Percentiles rank a stretch among this genome's conserved stretches.
phyloP scores from a whole-genome alignment of 331 rosid genomes.

The Pyrus hybrid region DNA sequence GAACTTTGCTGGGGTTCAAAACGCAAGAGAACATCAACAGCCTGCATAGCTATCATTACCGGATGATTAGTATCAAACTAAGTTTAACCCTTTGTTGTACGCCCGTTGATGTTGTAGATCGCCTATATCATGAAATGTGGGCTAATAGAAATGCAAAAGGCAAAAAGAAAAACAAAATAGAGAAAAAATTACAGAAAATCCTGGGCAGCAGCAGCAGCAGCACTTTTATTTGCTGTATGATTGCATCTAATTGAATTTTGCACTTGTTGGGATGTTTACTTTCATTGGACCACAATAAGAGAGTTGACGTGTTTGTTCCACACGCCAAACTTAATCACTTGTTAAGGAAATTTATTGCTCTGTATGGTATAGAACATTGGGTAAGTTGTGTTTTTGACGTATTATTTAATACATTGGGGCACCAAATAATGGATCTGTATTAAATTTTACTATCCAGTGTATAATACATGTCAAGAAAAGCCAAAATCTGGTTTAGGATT shows the following conservation, averaged over 20 bases:
- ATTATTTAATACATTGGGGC: too few relatives aligned
- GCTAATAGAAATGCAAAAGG: neutral
- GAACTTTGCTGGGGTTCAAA: conserved; percentile 67
- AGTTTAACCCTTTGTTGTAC: neutral
- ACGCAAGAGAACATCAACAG: conserved; percentile 62
- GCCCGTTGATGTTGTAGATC: neutral
- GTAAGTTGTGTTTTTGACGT: too few relatives aligned
- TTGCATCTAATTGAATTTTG: neutral
- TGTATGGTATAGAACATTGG: too few relatives aligned
- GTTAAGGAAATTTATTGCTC: too few relatives aligned
- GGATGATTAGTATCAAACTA: conserved; percentile 19
- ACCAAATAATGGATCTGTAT: too few relatives aligned
- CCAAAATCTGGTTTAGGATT: too few relatives aligned
- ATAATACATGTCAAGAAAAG: too few relatives aligned
- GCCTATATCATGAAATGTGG: neutral
- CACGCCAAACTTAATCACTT: too few relatives aligned
- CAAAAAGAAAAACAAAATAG: neutral
- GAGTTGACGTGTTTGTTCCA: neutral
- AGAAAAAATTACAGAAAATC: neutral
- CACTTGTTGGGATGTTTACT: neutral
- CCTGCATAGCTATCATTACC: conserved; percentile 24
- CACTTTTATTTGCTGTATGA: neutral
- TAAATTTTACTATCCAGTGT: too few relatives aligned
- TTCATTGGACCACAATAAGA: neutral
- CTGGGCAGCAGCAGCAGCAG: neutral